phyloP scores from a whole-genome alignment of 768 basidiomycete genomes.

The Pulveroboletus ravenelii region DNA sequence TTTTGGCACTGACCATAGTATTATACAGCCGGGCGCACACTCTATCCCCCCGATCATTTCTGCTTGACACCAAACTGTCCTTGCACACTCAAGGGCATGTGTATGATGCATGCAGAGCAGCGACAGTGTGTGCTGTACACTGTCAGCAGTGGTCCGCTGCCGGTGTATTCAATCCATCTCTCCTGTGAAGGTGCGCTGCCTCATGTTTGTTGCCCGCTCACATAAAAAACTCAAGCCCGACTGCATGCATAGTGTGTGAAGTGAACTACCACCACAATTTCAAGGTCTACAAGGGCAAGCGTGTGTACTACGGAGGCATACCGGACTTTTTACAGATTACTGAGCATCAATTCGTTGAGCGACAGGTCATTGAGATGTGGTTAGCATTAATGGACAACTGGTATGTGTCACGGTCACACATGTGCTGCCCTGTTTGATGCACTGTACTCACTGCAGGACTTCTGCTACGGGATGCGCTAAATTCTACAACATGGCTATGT shows the following conservation, averaged over 20 bases:
- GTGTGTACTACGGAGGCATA: background rate
- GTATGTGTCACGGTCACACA: background rate
- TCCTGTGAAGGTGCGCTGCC: no score
- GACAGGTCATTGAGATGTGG: background rate
- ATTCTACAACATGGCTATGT: background rate
- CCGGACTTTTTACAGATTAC: background rate
- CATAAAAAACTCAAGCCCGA: background rate
- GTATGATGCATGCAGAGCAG: no score
- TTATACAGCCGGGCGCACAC: no score
- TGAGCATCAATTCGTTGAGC: background rate
- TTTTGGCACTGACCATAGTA: no score
- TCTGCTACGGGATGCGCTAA: background rate
- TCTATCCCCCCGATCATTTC: no score
- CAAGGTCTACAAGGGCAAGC: background rate
- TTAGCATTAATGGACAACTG: background rate
- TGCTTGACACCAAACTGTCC: no score
- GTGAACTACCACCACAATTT: slow-evolving; percentile 7
- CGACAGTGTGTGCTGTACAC: no score
- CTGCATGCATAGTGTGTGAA: background rate
- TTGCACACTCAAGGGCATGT: no score
- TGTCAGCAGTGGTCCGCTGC: no score
- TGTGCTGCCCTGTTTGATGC: background rate
- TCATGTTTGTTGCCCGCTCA: no score
- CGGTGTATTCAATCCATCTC: no score
- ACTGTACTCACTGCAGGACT: background rate